These are phyloP conservation scores for Thermothelomyces thermophilus DNA, from an alignment of 2,329 filamentous ascomycete genomes.

Conservation along the genomic window DNA sequence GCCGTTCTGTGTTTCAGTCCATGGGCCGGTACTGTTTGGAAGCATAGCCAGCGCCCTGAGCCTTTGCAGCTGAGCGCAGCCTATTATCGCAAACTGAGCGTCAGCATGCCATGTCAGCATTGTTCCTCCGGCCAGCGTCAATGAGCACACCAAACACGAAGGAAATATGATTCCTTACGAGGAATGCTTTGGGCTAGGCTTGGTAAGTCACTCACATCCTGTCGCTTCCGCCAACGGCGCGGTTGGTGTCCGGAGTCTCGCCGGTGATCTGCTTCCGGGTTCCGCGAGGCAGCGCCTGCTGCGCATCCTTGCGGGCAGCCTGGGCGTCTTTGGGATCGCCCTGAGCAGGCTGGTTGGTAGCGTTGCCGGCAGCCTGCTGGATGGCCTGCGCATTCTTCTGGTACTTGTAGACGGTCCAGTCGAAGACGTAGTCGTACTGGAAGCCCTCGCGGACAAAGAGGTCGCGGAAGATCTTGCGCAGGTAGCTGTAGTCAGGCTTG, in stretches of 20 bases:
- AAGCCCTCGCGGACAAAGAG: conserved; percentile 98
- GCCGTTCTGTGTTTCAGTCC: conserved; percentile 33
- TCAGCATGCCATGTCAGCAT: conserved; percentile 72
- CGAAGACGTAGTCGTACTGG: conserved; percentile 99
- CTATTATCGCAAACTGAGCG: conserved; percentile 78
- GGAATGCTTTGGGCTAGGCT: conserved; percentile 56
- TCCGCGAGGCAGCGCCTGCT: conserved; percentile 51
- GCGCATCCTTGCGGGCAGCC: conserved; percentile 26
- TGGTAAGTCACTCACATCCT: conserved; percentile 89
- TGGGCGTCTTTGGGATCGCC: conserved; percentile 83
- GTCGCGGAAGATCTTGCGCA: conserved; percentile 99
- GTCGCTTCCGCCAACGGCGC: conserved; percentile 73
- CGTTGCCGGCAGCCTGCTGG: conserved; percentile 57
- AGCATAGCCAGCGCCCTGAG: conserved; percentile 39
- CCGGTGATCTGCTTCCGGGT: conserved; percentile 72
- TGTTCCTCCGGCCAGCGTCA: conserved; percentile 67
- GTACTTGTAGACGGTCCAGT: conserved; percentile 99
- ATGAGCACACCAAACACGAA: conserved; percentile 75
- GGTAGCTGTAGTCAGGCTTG: conserved; percentile 99
- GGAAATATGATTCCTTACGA: conserved; percentile 83
- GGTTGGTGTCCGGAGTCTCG: conserved; percentile 66
- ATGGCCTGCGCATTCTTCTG: conserved; percentile 98
- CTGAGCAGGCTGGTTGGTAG: conserved; percentile 54
- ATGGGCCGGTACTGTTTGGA: conserved; percentile 37
- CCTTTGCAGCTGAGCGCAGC: conserved; percentile 77